Percentiles rank a stretch among this genome's conserved stretches.
These are phyloP conservation scores for Metschnikowia kunwiensis DNA, from an alignment of 805 yeast species.

Conservation along the genomic window DNA sequence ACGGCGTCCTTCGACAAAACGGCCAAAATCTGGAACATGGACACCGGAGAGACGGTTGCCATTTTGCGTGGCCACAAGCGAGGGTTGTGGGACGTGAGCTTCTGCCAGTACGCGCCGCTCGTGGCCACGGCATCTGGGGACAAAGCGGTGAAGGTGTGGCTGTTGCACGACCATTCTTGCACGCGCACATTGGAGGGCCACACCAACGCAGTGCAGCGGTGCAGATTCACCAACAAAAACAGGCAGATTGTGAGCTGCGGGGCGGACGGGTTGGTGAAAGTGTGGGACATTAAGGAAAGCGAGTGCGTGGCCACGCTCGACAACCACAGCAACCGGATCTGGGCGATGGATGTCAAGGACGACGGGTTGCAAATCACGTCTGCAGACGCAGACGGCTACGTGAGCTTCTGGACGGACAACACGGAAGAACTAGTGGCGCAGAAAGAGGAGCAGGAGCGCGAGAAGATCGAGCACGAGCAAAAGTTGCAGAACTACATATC, in stretches of 20 bases:
- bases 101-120: constrained; percentile 74
- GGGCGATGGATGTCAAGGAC: constrained; percentile 73
- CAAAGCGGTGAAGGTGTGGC: constrained; percentile 87
- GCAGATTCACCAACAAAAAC: constrained; percentile 62
- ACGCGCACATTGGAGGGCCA: constrained; percentile 89
- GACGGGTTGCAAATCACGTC: constrained; percentile 70
- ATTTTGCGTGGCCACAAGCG: constrained; percentile 86
- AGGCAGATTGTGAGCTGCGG: constrained; percentile 75
- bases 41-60: constrained; percentile 83
- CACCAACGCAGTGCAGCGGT: constrained; percentile 86
- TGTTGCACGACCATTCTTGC: constrained; percentile 71
- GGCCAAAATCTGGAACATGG: constrained; percentile 84
- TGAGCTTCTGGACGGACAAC: constrained; percentile 85
- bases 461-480: constrained; percentile 83
- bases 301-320: constrained; percentile 84
- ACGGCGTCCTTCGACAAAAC: constrained; percentile 93
- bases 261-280: constrained; percentile 90
- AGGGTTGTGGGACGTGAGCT: constrained; percentile 89
- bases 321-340: constrained; percentile 87
- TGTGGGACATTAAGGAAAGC: constrained; percentile 71
- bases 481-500: constrained; percentile 70
- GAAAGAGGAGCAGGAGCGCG: constrained; percentile 51
- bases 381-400: constrained; percentile 94
- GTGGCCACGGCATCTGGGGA: constrained; percentile 90
- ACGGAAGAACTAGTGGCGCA: constrained; percentile 63